phyloP scores from a whole-genome alignment of 768 basidiomycete genomes.

The Pisolithus albus region DNA sequence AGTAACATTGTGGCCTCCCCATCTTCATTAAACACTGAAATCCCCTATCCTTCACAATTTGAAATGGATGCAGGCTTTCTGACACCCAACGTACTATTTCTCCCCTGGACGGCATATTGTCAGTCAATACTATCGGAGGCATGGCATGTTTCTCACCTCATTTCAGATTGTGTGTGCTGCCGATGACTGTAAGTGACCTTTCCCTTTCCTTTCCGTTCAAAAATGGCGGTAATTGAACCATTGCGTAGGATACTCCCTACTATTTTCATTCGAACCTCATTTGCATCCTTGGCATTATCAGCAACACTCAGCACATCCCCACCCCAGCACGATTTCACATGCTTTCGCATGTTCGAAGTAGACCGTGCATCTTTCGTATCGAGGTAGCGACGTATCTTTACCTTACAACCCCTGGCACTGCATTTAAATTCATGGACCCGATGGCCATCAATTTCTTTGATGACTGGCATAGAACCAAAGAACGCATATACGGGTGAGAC shows the following conservation, averaged over 20 bases:
- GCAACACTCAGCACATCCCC: no score
- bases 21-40: conserved; percentile 19
- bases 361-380: conserved; percentile 22
- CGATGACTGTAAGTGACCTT: no score
- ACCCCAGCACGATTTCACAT: no score
- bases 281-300: no score
- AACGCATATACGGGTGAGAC: no score
- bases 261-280: neutral
- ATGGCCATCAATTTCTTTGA: no score
- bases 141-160: no score
- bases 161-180: no score
- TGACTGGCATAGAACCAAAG: no score
- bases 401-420: conserved; percentile 13
- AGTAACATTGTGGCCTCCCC: conserved; percentile 16
- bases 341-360: conserved; percentile 6
- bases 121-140: no score
- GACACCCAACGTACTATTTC: conserved; percentile 31
- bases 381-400: conserved; percentile 14
- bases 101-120: conserved; percentile 10
- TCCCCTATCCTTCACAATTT: conserved; percentile 28
- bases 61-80: conserved; percentile 27
- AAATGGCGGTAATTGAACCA: no score
- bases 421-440: conserved; percentile 20
- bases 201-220: no score
- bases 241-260: neutral